phyloP scores from a whole-genome alignment of 2,329 filamentous ascomycete species.

The Fusarium buharicum region DNA sequence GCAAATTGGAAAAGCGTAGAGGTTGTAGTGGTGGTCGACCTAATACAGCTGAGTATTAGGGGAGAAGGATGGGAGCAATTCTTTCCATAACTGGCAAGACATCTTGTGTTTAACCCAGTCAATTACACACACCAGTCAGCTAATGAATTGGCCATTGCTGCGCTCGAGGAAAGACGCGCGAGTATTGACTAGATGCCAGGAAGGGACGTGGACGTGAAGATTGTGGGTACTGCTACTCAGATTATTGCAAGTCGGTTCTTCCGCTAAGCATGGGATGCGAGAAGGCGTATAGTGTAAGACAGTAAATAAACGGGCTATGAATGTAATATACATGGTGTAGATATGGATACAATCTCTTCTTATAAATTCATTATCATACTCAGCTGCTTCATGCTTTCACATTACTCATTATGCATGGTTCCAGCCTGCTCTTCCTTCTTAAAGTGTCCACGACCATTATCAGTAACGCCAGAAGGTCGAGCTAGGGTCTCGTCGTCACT shows the following conservation, averaged over 20 bases:
- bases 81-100: conserved; percentile 3
- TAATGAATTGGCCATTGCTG: conserved; percentile 10
- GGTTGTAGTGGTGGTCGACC: conserved; percentile 1
- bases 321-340: background rate
- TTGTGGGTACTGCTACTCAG: conserved; percentile 2
- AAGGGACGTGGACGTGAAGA: background rate
- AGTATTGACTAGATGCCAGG: conserved; percentile 5
- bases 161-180: conserved; percentile 2
- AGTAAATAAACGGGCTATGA: background rate
- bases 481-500: conserved; percentile 39
- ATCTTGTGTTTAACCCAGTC: background rate
- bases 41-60: background rate
- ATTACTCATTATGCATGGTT: conserved; percentile 23
- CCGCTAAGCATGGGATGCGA: too few species aligned
- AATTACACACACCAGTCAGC: too few species aligned
- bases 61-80: conserved; percentile 1
- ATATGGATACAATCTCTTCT: conserved; percentile 8
- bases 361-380: background rate
- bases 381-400: background rate
- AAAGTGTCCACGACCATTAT: conserved; percentile 1
- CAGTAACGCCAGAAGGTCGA: conserved; percentile 11
- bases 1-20: background rate
- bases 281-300: too few species aligned
- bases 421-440: conserved; percentile 34
- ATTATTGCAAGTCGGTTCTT: background rate